A percentile compares a stretch with the other conserved stretches of the same genome.
phyloP scores from a whole-genome alignment of 129 eudicot species.

The Rutidosis leptorrhynchoides region DNA sequence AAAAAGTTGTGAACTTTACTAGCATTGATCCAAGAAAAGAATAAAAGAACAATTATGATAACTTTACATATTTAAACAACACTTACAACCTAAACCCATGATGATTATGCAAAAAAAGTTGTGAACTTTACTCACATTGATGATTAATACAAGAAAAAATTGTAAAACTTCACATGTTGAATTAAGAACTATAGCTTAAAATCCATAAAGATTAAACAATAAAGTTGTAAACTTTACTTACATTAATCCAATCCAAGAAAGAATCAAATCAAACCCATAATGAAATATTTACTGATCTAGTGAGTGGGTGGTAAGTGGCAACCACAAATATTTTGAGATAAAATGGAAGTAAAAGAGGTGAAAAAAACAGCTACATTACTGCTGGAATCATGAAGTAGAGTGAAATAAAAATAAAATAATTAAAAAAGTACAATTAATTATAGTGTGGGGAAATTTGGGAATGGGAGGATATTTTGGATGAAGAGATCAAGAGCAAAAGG shows the following conservation, averaged over 20 bases:
- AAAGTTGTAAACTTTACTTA: constrained; percentile 49
- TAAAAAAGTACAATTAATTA: not conserved
- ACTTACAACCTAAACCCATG: constrained; percentile 11
- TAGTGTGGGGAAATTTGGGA: not conserved
- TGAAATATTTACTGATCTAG: constrained; percentile 24
- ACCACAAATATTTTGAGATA: constrained; percentile 1
- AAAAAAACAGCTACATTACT: constrained; percentile 30
- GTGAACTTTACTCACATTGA: constrained; percentile 53
- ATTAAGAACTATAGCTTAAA: constrained; percentile 12
- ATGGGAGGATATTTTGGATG: constrained; percentile 26
- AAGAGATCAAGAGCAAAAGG: constrained; percentile 38
- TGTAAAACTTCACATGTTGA: constrained; percentile 35
- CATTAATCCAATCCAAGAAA: constrained; percentile 56
- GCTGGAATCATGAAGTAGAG: constrained; percentile 11
- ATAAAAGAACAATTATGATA: constrained; percentile 25
- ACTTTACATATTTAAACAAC: constrained; percentile 27
- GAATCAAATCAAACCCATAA: constrained; percentile 29
- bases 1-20: constrained; percentile 47
- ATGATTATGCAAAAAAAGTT: constrained; percentile 9
- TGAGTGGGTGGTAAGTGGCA: constrained; percentile 23
- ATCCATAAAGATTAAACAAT: constrained; percentile 12
- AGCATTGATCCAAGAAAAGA: constrained; percentile 54
- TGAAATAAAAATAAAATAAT: not conserved
- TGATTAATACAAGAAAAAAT: constrained; percentile 56
- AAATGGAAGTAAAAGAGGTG: not conserved